Conservation (phyloP, 2,329 filamentous ascomycete species). For the Xylariaceae sp. region DNA sequence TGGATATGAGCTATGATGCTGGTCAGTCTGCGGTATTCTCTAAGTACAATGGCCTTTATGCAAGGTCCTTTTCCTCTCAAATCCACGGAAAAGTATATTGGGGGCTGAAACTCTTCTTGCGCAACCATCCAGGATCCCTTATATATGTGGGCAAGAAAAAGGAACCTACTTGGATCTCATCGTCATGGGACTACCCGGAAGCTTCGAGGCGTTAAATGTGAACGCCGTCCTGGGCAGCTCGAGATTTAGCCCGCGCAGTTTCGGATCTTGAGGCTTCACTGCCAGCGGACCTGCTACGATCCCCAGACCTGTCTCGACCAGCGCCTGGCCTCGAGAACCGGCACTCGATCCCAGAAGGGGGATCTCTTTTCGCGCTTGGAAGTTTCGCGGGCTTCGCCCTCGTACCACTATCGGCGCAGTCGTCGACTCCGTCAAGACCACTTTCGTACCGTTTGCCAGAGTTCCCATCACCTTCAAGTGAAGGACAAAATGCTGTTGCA, state of each 20-base stretch:
- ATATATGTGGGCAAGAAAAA: conserved; percentile 1
- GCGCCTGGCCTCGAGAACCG: conserved; percentile 71
- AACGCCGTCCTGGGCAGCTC: conserved; percentile 54
- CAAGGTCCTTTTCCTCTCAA: neutral
- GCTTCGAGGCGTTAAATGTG: conserved; percentile 54
- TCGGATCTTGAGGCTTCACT: conserved; percentile 51
- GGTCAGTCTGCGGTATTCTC: conserved; percentile 22
- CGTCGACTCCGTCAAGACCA: conserved; percentile 75
- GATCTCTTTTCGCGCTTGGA: conserved; percentile 89
- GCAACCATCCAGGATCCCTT: neutral
- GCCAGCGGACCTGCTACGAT: conserved; percentile 55
- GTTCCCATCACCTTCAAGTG: conserved; percentile 83
- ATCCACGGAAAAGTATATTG: too few relatives aligned
- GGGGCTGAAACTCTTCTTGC: neutral
- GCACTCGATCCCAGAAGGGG: conserved; percentile 75
- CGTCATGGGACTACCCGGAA: conserved; percentile 48
- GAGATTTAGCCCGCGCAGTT: conserved; percentile 47
- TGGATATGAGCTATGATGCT: conserved; percentile 47
- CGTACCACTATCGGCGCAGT: conserved; percentile 92
- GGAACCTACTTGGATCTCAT: conserved; percentile 56
- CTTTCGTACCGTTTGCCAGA: conserved; percentile 75
- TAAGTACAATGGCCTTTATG: neutral
- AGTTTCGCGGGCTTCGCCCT: conserved; percentile 88
- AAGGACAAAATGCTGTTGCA: conserved; percentile 93
- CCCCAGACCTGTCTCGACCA: conserved; percentile 59